Conservation (phyloP, 257 asterid species). For the Penstemon davidsonii region DNA sequence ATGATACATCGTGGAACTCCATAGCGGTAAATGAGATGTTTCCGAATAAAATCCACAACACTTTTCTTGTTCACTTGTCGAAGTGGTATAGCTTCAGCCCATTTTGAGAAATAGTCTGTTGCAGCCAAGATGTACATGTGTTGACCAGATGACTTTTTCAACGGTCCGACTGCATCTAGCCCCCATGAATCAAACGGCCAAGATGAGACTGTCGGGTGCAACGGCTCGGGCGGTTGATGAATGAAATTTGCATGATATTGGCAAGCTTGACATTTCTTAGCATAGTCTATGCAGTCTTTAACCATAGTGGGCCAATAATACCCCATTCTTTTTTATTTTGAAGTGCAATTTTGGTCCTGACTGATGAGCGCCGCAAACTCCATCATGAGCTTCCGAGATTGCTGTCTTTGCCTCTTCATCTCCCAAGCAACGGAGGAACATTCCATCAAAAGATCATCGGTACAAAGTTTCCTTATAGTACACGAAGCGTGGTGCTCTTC, state of each 20-base stretch:
- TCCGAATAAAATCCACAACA: background rate
- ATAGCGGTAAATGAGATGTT: too few relatives aligned
- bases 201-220: background rate
- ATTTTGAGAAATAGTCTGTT: background rate
- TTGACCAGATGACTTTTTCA: too few relatives aligned
- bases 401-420: too few relatives aligned
- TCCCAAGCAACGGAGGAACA: too few relatives aligned
- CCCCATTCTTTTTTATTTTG: background rate
- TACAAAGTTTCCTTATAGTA: background rate
- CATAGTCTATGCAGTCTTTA: background rate
- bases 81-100: background rate
- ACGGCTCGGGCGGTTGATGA: background rate
- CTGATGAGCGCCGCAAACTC: too few relatives aligned
- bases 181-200: background rate
- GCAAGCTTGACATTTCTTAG: background rate
- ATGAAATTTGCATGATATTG: background rate
- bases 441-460: background rate
- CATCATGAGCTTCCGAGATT: too few relatives aligned
- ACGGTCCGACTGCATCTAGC: background rate
- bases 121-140: too few relatives aligned
- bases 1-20: too few relatives aligned
- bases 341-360: too few relatives aligned
- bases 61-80: slow-evolving; percentile 1
- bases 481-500: background rate
- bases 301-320: background rate